Conservation (phyloP, 345 rosid genomes). For the Gossypium mustelinum region DNA sequence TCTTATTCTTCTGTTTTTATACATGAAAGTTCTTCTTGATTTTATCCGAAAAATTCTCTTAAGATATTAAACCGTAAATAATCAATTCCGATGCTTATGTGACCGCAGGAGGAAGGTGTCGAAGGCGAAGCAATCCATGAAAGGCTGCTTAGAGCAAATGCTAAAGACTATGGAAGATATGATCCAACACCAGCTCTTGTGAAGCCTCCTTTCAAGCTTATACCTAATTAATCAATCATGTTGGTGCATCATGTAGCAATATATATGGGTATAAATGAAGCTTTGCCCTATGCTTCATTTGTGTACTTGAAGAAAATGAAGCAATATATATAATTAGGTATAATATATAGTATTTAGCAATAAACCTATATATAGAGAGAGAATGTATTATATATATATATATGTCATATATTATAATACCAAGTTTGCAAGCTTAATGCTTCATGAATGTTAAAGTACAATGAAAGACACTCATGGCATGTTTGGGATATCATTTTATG, state of each 20-base stretch:
- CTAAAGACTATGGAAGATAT: conserved; percentile 68
- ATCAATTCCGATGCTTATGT: not conserved
- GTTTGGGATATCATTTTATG: too few species aligned
- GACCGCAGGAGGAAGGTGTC: not conserved
- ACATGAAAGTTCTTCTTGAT: too few species aligned
- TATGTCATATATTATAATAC: not conserved
- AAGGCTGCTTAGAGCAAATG: conserved; percentile 55
- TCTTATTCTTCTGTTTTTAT: too few species aligned
- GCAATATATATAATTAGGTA: not conserved
- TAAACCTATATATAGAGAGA: not conserved
- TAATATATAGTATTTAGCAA: not conserved
- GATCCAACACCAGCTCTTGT: conserved; percentile 66
- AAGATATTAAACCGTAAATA: too few species aligned
- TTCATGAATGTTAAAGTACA: not conserved
- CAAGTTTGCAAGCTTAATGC: not conserved
- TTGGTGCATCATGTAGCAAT: not conserved
- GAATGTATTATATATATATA: not conserved
- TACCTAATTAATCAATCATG: conserved; percentile 40
- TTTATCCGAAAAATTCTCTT: too few species aligned
- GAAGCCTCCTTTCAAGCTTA: conserved; percentile 92
- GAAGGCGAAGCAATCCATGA: conserved; percentile 41
- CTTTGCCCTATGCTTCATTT: not conserved
- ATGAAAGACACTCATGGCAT: not conserved
- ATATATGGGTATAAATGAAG: not conserved
- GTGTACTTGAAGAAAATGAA: not conserved